These are phyloP conservation scores for Musa itinerans DNA, from an alignment of 176 grass and related monocot genomes.

Conservation along the genomic window DNA sequence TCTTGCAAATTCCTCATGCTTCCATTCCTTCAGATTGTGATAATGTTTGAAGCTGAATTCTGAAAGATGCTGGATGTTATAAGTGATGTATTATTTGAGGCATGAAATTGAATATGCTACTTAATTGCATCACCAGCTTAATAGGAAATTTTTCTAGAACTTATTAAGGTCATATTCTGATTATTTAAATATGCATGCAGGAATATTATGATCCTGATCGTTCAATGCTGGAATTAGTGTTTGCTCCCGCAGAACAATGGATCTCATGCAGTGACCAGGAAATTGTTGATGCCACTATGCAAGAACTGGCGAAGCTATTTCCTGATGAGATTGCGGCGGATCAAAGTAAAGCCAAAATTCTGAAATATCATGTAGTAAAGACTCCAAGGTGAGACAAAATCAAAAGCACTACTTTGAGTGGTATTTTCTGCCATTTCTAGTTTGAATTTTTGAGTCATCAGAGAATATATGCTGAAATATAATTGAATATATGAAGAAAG, in stretches of 20 bases:
- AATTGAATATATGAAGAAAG: background rate
- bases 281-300: conserved; percentile 83
- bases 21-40: too few species aligned
- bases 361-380: conserved; percentile 88
- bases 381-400: conserved; percentile 52
- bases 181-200: conserved; percentile 38
- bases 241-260: conserved; percentile 95
- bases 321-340: conserved; percentile 88
- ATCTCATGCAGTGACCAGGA: conserved; percentile 64
- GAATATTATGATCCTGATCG: conserved; percentile 93
- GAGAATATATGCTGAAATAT: background rate
- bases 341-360: conserved; percentile 86
- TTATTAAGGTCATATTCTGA: background rate
- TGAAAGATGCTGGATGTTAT: too few species aligned
- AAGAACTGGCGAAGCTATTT: conserved; percentile 89
- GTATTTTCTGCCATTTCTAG: conserved; percentile 1
- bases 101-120: too few species aligned
- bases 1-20: too few species aligned
- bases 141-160: background rate
- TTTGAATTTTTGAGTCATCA: background rate
- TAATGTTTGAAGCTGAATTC: too few species aligned
- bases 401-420: conserved; percentile 3
- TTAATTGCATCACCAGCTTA: background rate
- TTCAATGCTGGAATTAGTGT: conserved; percentile 95
- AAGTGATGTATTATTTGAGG: too few species aligned